These are phyloP conservation scores for Coniochaeta sp. DNA, from an alignment of 2,329 filamentous ascomycete species.

Conservation along the genomic window DNA sequence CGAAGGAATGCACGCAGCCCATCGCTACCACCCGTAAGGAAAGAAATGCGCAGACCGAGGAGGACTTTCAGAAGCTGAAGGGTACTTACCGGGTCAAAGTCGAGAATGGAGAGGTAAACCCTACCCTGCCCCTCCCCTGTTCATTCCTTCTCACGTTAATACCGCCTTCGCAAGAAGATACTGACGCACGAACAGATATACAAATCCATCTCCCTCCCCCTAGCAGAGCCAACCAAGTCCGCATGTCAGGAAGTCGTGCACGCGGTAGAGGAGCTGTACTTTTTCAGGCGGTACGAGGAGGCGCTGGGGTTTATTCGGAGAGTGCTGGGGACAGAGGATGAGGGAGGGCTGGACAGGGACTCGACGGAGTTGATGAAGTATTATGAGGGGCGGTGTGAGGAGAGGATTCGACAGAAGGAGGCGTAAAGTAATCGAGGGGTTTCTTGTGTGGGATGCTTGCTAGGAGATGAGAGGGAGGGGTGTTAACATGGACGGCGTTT, in stretches of 20 bases:
- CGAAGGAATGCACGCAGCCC: conserved; percentile 1
- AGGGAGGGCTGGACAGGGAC: conserved; percentile 34
- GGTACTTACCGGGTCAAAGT: conserved; percentile 38
- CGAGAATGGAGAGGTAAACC: conserved; percentile 47
- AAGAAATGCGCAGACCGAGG: conserved; percentile 37
- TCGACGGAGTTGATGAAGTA: conserved; percentile 29
- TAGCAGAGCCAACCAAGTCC: conserved; percentile 33
- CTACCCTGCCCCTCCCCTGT: too few species aligned
- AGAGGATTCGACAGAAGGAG: conserved; percentile 17
- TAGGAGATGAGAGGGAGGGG: too few species aligned
- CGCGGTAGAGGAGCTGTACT: conserved; percentile 52
- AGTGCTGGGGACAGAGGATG: conserved; percentile 23
- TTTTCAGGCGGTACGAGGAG: conserved; percentile 39
- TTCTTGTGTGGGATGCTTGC: too few species aligned
- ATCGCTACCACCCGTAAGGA: conserved; percentile 12
- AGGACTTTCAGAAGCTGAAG: conserved; percentile 39
- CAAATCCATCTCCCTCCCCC: conserved; percentile 33
- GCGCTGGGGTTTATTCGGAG: conserved; percentile 32
- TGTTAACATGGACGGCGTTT: too few species aligned
- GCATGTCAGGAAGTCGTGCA: conserved; percentile 43
- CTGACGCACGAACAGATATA: conserved; percentile 30
- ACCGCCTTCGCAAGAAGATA: not conserved
- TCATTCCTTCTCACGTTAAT: not conserved
- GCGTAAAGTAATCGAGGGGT: not conserved
- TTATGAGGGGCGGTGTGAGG: conserved; percentile 35